Percentiles rank a stretch among this genome's conserved stretches.
Conservation (phyloP, 2,329 filamentous ascomycete species). For the Cladorrhinum sp. region DNA sequence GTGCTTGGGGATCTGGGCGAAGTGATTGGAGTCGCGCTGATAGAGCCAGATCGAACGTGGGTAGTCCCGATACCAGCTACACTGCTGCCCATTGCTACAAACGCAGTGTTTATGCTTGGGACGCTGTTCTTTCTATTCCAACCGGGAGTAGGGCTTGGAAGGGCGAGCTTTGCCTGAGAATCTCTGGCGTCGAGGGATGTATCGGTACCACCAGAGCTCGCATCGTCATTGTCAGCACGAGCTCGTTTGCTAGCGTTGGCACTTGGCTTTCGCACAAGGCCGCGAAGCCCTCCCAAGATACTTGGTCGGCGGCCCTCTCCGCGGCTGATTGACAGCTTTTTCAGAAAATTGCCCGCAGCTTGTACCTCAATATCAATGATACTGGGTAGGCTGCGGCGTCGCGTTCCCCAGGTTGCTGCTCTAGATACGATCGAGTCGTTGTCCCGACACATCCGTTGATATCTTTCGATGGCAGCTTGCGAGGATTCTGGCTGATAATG, state of each 20-base stretch:
- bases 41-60: constrained; percentile 58
- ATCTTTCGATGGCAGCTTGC: constrained; percentile 52
- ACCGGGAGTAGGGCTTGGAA: constrained; percentile 49
- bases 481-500: constrained; percentile 49
- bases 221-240: constrained; percentile 41
- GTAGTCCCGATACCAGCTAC: constrained; percentile 55
- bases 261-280: constrained; percentile 51
- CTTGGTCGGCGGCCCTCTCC: constrained; percentile 49
- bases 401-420: constrained; percentile 68
- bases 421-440: constrained; percentile 59
- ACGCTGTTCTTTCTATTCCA: constrained; percentile 50
- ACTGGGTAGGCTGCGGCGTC: constrained; percentile 62
- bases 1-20: constrained; percentile 54
- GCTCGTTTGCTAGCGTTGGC: constrained; percentile 45
- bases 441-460: constrained; percentile 51
- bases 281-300: constrained; percentile 51
- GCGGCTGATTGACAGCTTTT: constrained; percentile 56
- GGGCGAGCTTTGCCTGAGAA: constrained; percentile 49
- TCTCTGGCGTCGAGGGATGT: constrained; percentile 34
- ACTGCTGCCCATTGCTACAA: constrained; percentile 53
- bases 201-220: constrained; percentile 30
- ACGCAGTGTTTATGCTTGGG: constrained; percentile 58
- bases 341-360: constrained; percentile 59
- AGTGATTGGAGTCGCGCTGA: constrained; percentile 52
- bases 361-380: constrained; percentile 58